These are phyloP conservation scores for Sungouiella blattae DNA, from an alignment of 805 yeast species.

Conservation along the genomic window DNA sequence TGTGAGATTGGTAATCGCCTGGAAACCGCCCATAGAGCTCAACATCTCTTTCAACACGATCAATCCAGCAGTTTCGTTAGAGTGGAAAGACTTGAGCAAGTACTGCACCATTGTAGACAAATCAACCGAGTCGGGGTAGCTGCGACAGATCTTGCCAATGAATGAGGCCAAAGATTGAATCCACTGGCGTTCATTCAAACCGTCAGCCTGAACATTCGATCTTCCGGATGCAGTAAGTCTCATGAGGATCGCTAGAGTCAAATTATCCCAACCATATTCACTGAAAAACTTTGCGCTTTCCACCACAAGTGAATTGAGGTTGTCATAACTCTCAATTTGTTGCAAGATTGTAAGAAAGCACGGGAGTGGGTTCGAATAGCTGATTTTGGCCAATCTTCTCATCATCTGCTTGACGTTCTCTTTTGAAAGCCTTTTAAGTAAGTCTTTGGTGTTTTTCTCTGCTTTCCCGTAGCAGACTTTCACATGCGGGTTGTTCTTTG, in stretches of 20 bases:
- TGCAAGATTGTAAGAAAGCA: constrained; percentile 66
- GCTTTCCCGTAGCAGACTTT: constrained; percentile 62
- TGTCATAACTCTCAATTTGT: constrained; percentile 90
- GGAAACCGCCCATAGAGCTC: constrained; percentile 75
- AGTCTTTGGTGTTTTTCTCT: constrained; percentile 74
- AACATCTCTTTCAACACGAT: constrained; percentile 66
- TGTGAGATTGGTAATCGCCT: constrained; percentile 63
- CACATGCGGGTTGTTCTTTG: constrained; percentile 53
- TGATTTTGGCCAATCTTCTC: constrained; percentile 66
- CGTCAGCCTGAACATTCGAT: constrained; percentile 67
- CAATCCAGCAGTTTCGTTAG: constrained; percentile 55
- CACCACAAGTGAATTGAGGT: constrained; percentile 70
- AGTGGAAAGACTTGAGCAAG: constrained; percentile 59
- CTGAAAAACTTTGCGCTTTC: constrained; percentile 75
- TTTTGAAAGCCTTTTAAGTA: constrained; percentile 75
- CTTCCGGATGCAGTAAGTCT: constrained; percentile 67
- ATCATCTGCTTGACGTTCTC: constrained; percentile 73
- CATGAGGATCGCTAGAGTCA: constrained; percentile 68
- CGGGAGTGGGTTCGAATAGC: constrained; percentile 76
- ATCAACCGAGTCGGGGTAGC: constrained; percentile 52
- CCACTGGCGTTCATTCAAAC: constrained; percentile 81
- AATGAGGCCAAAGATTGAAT: constrained; percentile 77
- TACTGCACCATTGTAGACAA: constrained; percentile 58
- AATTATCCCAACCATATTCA: constrained; percentile 78
- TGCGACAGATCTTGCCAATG: constrained; percentile 65